phyloP scores from a whole-genome alignment of 2,329 filamentous ascomycete species.

The Dactylellina leptospora region DNA sequence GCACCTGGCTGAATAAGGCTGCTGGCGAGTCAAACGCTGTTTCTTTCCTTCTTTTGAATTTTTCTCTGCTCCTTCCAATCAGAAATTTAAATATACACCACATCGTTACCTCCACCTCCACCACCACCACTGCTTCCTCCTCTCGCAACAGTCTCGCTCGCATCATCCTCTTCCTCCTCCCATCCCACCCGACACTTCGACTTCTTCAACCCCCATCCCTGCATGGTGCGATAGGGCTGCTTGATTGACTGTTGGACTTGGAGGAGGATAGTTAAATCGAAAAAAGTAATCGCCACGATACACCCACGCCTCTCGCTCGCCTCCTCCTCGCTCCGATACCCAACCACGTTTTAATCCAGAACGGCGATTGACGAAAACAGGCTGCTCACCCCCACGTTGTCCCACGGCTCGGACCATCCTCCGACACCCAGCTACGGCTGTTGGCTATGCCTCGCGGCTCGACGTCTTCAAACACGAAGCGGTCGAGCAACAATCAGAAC shows the following conservation, averaged over 20 bases:
- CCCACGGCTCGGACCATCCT: conserved; percentile 18
- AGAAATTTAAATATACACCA: conserved; percentile 15
- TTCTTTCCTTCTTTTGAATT: conserved; percentile 11
- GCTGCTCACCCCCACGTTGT: conserved; percentile 9
- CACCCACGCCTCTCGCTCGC: neutral
- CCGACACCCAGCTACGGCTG: conserved; percentile 41
- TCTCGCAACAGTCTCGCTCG: too few relatives aligned
- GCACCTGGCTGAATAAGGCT: conserved; percentile 39
- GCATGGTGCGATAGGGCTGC: conserved; percentile 28
- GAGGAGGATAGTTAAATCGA: conserved; percentile 19
- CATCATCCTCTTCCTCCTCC: neutral
- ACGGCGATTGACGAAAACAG: conserved; percentile 20
- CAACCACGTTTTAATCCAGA: conserved; percentile 5
- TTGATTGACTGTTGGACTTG: conserved; percentile 40
- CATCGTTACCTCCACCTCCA: neutral
- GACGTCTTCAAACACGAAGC: conserved; percentile 57
- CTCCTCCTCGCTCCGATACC: neutral
- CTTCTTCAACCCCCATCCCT: neutral
- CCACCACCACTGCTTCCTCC: neutral
- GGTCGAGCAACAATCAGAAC: conserved; percentile 55
- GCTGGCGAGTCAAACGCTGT: neutral
- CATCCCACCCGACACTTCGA: neutral
- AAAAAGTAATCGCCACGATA: conserved; percentile 6
- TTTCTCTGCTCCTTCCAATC: conserved; percentile 6
- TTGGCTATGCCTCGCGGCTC: conserved; percentile 55